These are phyloP conservation scores for Chlamydomonas reinhardtii DNA, from an alignment of 163 green algal species.

Conservation along the genomic window DNA sequence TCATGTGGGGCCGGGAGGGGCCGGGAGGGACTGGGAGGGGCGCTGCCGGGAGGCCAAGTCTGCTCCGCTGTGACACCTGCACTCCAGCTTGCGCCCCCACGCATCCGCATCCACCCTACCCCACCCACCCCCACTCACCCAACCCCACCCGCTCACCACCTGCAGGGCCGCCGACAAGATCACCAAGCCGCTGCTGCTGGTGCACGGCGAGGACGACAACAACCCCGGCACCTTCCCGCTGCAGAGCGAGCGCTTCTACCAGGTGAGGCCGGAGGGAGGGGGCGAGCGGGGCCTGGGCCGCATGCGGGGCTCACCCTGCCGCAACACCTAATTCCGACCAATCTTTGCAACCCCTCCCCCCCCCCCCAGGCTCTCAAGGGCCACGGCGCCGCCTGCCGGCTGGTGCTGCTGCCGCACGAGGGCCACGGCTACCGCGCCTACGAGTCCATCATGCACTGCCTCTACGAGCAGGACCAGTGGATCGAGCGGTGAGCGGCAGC, in stretches of 20 bases:
- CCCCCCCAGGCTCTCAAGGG: slow-evolving; percentile 86
- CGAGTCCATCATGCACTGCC: slow-evolving; percentile 88
- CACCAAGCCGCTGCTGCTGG: slow-evolving; percentile 94
- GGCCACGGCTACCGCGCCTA: slow-evolving; percentile 88
- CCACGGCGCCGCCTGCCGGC: slow-evolving; percentile 80
- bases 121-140: too few relatives aligned
- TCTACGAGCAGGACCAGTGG: slow-evolving; percentile 79
- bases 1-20: slow-evolving; percentile 55
- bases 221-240: slow-evolving; percentile 91
- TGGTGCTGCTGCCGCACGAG: slow-evolving; percentile 92
- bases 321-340: too few relatives aligned
- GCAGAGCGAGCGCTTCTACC: slow-evolving; percentile 96
- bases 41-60: not conserved
- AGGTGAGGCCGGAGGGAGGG: slow-evolving; percentile 8
- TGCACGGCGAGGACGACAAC: slow-evolving; percentile 97
- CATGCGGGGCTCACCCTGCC: too few relatives aligned
- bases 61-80: too few relatives aligned
- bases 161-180: slow-evolving; percentile 88
- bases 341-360: not conserved
- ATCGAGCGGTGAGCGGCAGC: slow-evolving; percentile 60
- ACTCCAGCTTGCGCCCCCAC: too few relatives aligned
- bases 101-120: too few relatives aligned
- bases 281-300: too few relatives aligned
- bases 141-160: too few relatives aligned
- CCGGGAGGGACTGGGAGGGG: too few relatives aligned